Evolutionary conservation across 2,329 filamentous ascomycete genomes (phyloP).

Genomic region (Graphilbum ipis-grandicollis): DNA sequence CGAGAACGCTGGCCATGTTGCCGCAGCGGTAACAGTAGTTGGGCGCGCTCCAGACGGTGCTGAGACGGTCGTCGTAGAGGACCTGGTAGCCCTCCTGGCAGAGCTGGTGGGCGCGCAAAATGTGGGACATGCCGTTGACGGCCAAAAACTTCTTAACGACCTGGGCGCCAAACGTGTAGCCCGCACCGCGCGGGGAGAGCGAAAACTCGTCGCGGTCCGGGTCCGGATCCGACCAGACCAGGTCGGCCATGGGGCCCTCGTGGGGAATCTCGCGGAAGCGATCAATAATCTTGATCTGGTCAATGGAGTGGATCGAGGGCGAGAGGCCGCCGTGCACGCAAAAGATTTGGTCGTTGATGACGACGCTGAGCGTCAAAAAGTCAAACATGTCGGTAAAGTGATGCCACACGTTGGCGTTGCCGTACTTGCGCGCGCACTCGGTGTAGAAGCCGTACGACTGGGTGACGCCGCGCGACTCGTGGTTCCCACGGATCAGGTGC

Average conservation of each 20-base stretch:
- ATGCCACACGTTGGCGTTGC: constrained; percentile 97
- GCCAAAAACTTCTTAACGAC: constrained; percentile 97
- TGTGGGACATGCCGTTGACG: constrained; percentile 95
- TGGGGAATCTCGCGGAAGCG: constrained; percentile 97
- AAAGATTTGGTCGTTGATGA: constrained; percentile 98
- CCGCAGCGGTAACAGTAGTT: constrained; percentile 94
- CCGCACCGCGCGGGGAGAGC: constrained; percentile 78
- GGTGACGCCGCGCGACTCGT: constrained; percentile 92
- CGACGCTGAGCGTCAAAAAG: constrained; percentile 87
- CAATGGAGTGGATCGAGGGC: constrained; percentile 89
- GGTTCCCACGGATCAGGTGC: constrained; percentile 91
- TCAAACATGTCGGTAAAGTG: constrained; percentile 99
- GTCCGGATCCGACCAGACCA: constrained; percentile 97
- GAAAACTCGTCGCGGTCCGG: constrained; percentile 96
- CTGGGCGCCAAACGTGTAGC: constrained; percentile 94
- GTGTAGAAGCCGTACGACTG: constrained; percentile 99
- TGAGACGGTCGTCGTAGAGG: constrained; percentile 83
- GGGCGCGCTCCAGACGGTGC: constrained; percentile 95
- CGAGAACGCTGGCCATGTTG: constrained; percentile 91
- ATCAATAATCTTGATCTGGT: constrained; percentile 99
- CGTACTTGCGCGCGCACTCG: constrained; percentile 94
- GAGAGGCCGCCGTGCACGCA: constrained; percentile 88
- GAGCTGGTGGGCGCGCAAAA: constrained; percentile 90
- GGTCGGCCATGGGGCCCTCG: constrained; percentile 97
- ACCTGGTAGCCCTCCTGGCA: constrained; percentile 98